These are phyloP conservation scores for Atkinsonella texensis DNA, from an alignment of 2,329 filamentous ascomycete genomes.

Conservation along the genomic window DNA sequence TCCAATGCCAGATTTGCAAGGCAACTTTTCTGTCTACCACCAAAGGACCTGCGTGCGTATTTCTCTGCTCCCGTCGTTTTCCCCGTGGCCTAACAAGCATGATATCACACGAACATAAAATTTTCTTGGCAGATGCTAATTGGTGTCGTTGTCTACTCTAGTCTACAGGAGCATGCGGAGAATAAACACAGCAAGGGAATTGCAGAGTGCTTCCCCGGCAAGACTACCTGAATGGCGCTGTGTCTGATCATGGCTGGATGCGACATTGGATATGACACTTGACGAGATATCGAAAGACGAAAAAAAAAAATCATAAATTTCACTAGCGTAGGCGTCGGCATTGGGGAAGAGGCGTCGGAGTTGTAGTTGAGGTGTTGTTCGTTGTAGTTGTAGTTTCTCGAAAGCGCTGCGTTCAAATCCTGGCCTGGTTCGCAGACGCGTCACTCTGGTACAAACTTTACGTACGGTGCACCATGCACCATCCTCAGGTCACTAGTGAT, in stretches of 20 bases:
- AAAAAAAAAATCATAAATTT: neutral
- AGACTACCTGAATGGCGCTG: slow-evolving; percentile 8
- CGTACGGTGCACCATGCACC: no score
- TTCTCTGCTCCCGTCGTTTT: neutral
- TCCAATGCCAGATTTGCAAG: slow-evolving; percentile 68
- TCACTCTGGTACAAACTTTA: no score
- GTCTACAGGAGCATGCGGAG: slow-evolving; percentile 56
- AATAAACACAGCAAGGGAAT: slow-evolving; percentile 70
- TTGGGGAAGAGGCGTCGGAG: neutral
- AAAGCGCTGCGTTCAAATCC: no score
- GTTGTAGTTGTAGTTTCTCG: no score
- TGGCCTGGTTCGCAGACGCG: no score
- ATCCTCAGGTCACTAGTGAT: no score
- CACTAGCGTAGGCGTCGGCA: slow-evolving; percentile 6
- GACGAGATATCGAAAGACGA: neutral
- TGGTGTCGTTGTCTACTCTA: slow-evolving; percentile 13
- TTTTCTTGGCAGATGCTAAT: neutral
- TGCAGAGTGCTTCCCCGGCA: slow-evolving; percentile 56
- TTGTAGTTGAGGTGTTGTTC: neutral
- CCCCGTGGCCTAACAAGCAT: neutral
- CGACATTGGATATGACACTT: neutral
- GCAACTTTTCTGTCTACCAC: slow-evolving; percentile 70
- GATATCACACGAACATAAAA: neutral
- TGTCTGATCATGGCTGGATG: no score
- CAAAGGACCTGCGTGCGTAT: slow-evolving; percentile 53